phyloP scores from a whole-genome alignment of 2,329 filamentous ascomycete species.

The Nemania serpens region DNA sequence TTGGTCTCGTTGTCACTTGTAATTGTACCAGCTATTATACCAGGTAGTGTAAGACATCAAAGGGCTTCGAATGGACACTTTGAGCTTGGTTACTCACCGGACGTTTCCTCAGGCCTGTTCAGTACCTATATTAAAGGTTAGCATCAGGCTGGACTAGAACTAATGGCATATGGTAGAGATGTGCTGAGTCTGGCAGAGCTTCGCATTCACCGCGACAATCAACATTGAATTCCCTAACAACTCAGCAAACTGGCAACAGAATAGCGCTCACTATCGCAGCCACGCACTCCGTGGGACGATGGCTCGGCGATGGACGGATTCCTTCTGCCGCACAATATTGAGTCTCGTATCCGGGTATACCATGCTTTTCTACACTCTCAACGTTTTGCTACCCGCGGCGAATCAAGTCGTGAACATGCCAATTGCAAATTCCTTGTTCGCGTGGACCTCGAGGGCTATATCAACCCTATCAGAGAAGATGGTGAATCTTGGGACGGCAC shows the following conservation, averaged over 20 bases:
- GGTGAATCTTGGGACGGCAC: not conserved
- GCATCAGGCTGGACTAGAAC: not conserved
- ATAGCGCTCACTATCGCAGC: not conserved
- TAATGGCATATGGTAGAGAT: not conserved
- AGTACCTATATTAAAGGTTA: not conserved
- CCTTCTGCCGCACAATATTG: not conserved
- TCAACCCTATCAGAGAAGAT: not conserved
- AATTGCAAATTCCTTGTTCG: not conserved
- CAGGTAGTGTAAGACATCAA: not conserved
- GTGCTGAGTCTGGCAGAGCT: not conserved
- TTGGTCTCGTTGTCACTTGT: not conserved
- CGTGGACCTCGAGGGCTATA: not conserved
- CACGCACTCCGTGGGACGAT: not conserved
- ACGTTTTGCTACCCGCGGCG: not conserved
- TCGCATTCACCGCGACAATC: not conserved
- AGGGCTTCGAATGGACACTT: not conserved
- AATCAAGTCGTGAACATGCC: not conserved
- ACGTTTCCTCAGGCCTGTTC: not conserved
- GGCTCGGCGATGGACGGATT: not conserved
- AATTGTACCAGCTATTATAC: not conserved
- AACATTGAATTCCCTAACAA: not conserved
- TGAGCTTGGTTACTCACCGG: not conserved
- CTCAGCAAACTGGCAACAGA: not conserved
- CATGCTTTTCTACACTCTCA: not conserved
- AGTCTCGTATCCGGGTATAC: slow-evolving; percentile 1